These are phyloP conservation scores for Leptomonas pyrrhocoris DNA, from an alignment of 208 protist genomes.

Conservation along the genomic window DNA sequence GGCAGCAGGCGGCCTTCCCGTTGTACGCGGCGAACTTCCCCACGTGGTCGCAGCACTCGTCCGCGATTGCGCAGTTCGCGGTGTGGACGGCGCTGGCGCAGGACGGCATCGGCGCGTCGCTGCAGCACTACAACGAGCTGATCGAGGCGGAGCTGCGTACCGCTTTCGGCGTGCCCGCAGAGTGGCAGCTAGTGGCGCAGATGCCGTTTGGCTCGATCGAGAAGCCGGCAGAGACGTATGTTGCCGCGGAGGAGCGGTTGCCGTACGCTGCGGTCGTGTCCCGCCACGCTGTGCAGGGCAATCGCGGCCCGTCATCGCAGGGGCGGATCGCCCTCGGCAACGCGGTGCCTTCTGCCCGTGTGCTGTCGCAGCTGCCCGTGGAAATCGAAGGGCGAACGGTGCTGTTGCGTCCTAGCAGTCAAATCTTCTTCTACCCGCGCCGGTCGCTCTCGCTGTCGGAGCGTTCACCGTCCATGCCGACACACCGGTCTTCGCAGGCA, in stretches of 20 bases:
- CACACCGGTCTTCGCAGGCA: neutral
- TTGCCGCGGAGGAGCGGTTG: neutral
- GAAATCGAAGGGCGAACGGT: neutral
- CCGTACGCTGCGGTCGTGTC: neutral
- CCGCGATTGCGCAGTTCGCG: slow-evolving; percentile 47
- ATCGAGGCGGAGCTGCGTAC: slow-evolving; percentile 21
- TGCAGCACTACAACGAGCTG: slow-evolving; percentile 58
- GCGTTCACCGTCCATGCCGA: too few species aligned
- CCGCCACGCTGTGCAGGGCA: slow-evolving; percentile 7
- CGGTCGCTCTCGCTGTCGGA: slow-evolving; percentile 20
- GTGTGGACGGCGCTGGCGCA: slow-evolving; percentile 47
- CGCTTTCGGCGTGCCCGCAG: slow-evolving; percentile 26
- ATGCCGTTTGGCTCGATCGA: slow-evolving; percentile 44
- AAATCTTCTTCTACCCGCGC: slow-evolving; percentile 8
- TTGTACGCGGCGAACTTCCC: slow-evolving; percentile 43
- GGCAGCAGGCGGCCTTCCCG: slow-evolving; percentile 29
- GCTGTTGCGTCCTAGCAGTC: slow-evolving; percentile 10
- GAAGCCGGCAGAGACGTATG: slow-evolving; percentile 17
- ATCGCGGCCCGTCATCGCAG: neutral
- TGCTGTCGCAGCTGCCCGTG: slow-evolving; percentile 9
- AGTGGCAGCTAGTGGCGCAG: slow-evolving; percentile 45
- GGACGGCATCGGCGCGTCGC: slow-evolving; percentile 31
- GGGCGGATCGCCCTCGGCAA: neutral
- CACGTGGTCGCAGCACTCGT: slow-evolving; percentile 26
- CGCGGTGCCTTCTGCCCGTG: neutral